phyloP scores from a whole-genome alignment of 75 land plant genomes.

The Isoetes taiwanensis region DNA sequence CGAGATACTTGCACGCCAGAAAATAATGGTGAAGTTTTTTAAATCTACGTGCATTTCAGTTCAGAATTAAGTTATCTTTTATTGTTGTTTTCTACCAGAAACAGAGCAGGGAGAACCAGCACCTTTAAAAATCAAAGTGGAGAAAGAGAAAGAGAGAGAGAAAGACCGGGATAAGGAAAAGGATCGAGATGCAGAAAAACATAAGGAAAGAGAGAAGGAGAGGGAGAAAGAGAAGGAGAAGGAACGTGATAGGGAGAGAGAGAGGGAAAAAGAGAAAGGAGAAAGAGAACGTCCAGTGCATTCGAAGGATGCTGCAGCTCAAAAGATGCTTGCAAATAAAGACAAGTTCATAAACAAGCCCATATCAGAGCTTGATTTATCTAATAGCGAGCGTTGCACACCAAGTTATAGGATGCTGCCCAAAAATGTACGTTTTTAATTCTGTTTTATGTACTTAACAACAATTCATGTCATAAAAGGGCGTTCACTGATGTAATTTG shows the following conservation, averaged over 20 bases:
- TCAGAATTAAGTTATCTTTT: conserved; percentile 38
- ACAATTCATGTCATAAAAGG: too few relatives aligned
- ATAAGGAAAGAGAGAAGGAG: not conserved
- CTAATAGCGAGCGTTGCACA: conserved; percentile 74
- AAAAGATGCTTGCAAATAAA: conserved; percentile 45
- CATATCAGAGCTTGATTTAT: conserved; percentile 86
- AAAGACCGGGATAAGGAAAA: conserved; percentile 33
- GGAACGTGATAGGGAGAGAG: conserved; percentile 44
- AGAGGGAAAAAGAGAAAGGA: too few relatives aligned
- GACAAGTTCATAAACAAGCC: conserved; percentile 68
- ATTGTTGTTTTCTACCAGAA: conserved; percentile 12
- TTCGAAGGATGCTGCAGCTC: conserved; percentile 33
- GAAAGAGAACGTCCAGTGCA: too few relatives aligned
- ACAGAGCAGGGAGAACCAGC: conserved; percentile 37
- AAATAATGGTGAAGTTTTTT: conserved; percentile 44
- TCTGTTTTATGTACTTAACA: not conserved
- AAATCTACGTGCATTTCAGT: not conserved
- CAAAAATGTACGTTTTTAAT: conserved; percentile 38
- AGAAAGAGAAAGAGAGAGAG: conserved; percentile 49
- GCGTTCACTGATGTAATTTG: not conserved
- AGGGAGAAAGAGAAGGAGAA: conserved; percentile 19
- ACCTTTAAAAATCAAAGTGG: conserved; percentile 30
- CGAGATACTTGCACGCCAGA: conserved; percentile 73
- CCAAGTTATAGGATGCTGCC: conserved; percentile 96
- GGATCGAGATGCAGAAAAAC: too few relatives aligned